phyloP scores from a whole-genome alignment of 768 basidiomycete species.

The Lyophyllum shimeji region DNA sequence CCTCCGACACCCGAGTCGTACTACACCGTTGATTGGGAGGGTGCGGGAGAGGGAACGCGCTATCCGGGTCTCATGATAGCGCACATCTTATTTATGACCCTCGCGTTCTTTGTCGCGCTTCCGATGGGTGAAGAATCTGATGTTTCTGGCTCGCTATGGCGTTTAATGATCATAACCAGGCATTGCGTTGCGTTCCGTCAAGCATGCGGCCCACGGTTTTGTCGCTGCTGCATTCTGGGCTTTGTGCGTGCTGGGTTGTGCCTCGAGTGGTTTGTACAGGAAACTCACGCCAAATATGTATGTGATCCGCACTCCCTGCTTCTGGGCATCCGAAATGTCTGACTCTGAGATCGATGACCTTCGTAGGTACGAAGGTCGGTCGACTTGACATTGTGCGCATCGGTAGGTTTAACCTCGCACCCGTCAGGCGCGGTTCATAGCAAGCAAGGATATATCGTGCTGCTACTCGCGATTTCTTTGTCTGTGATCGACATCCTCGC shows the following conservation, averaged over 20 bases:
- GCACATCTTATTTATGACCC: constrained; percentile 71
- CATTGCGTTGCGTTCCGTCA: constrained; percentile 77
- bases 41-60: constrained; percentile 39
- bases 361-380: constrained; percentile 65
- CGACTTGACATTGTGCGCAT: constrained; percentile 7
- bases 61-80: constrained; percentile 71
- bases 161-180: constrained; percentile 39
- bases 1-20: constrained; percentile 77
- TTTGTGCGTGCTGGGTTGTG: constrained; percentile 61
- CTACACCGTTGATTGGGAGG: constrained; percentile 76
- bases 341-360: constrained; percentile 9
- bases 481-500: constrained; percentile 53
- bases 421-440: constrained; percentile 54
- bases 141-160: constrained; percentile 2
- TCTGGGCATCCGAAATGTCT: constrained; percentile 16
- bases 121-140: constrained; percentile 61
- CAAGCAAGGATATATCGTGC: constrained; percentile 54
- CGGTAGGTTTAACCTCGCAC: neutral
- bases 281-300: constrained; percentile 85
- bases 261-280: constrained; percentile 67
- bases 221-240: constrained; percentile 63
- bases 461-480: constrained; percentile 36
- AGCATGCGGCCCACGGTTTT: constrained; percentile 61
- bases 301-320: constrained; percentile 30
- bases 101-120: constrained; percentile 82